Percentiles rank a stretch among this genome's conserved stretches.
Evolutionary conservation across 371 early-diverging fungal genomes (phyloP).

Genomic region (Funneliformis caledonium): DNA sequence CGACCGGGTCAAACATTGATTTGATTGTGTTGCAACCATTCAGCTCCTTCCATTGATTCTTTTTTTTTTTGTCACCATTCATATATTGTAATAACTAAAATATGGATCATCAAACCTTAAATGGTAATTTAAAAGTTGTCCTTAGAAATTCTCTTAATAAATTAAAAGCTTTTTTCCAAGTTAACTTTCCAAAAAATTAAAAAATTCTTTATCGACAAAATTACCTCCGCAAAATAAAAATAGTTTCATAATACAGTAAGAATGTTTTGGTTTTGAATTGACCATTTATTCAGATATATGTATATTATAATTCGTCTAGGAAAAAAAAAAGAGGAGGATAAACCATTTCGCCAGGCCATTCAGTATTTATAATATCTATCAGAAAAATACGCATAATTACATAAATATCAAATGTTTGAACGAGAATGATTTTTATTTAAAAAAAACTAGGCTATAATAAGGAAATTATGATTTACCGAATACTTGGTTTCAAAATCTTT

Average conservation of each 20-base stretch:
- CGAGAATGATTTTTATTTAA: too few species aligned
- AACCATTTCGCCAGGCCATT: slow-evolving; percentile 9
- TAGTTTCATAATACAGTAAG: neutral
- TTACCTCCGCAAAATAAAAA: slow-evolving; percentile 39
- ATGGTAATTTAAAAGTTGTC: slow-evolving; percentile 22
- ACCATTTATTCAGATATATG: too few species aligned
- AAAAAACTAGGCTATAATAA: too few species aligned
- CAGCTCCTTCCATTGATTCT: slow-evolving; percentile 6
- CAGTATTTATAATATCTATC: neutral
- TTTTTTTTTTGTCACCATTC: neutral
- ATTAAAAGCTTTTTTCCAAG: slow-evolving; percentile 9
- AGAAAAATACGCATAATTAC: neutral
- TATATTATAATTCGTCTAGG: too few species aligned
- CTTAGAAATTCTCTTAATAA: slow-evolving; percentile 24
- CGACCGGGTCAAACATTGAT: too few species aligned
- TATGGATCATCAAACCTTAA: neutral
- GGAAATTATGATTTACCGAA: too few species aligned
- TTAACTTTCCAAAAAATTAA: neutral
- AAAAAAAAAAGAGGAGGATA: too few species aligned
- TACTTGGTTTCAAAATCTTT: too few species aligned
- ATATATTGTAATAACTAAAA: slow-evolving; percentile 13
- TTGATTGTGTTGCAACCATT: slow-evolving; percentile 19
- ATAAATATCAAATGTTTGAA: too few species aligned
- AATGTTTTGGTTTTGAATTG: slow-evolving; percentile 22
- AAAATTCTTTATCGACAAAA: slow-evolving; percentile 40